Evolutionary conservation across 352 stramenopile genomes (phyloP).

Genomic region (Stramenopiles sp.): DNA sequence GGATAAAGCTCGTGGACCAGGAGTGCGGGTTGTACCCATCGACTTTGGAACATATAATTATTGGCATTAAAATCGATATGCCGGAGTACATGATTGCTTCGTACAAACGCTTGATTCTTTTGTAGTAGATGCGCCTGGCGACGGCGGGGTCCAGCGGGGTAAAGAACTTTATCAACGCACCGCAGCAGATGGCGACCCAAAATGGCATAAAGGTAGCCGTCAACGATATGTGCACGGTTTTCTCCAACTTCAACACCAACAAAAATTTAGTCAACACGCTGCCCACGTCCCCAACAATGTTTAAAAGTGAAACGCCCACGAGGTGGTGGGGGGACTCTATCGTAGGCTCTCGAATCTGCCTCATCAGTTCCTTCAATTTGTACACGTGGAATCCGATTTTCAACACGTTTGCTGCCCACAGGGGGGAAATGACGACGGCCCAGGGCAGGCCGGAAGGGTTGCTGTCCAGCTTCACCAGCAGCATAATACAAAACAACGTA

Average conservation of each 20-base stretch:
- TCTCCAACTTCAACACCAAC: neutral
- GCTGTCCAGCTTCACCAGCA: neutral
- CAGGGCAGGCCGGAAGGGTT: neutral
- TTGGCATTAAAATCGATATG: neutral
- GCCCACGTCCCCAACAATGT: neutral
- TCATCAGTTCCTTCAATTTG: neutral
- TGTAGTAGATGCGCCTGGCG: neutral
- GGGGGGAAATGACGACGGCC: neutral
- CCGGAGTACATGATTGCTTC: neutral
- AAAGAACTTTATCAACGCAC: neutral
- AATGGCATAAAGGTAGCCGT: neutral
- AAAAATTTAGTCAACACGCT: neutral
- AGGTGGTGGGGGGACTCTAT: neutral
- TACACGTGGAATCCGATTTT: neutral
- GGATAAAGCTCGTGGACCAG: neutral
- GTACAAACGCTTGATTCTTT: neutral
- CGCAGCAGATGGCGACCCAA: neutral
- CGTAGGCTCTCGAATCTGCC: neutral
- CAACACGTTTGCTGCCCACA: neutral
- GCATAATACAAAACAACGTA: neutral
- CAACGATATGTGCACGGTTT: neutral
- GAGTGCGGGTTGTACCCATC: neutral
- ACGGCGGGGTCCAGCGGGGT: neutral
- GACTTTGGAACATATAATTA: conserved; percentile 6
- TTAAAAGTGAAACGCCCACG: neutral